phyloP scores from a whole-genome alignment of 2,329 filamentous ascomycete genomes.

The Leptographium wingfieldii region DNA sequence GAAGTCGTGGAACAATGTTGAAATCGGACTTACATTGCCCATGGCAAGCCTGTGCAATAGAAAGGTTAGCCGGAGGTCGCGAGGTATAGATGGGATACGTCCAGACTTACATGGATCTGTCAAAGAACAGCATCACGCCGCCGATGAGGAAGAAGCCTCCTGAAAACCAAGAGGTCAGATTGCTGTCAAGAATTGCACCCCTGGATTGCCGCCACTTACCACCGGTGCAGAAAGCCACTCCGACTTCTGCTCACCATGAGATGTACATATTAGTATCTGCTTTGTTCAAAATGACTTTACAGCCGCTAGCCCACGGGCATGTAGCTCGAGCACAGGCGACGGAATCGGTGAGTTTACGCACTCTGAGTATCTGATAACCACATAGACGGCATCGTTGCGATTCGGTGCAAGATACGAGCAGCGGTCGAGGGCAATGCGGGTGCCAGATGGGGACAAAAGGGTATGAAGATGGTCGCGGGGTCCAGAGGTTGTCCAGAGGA shows the following conservation, averaged over 20 bases:
- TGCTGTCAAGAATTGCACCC: background rate
- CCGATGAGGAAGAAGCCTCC: constrained; percentile 91
- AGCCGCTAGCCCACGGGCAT: background rate
- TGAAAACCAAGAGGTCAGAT: constrained; percentile 21
- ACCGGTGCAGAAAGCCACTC: constrained; percentile 93
- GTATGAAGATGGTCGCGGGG: background rate
- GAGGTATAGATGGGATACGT: background rate
- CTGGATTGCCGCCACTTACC: constrained; percentile 48
- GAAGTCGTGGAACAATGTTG: background rate
- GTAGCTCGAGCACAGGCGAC: background rate
- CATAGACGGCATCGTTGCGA: constrained; percentile 61
- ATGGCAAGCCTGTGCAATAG: constrained; percentile 62
- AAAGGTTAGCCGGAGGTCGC: background rate
- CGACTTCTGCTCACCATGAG: constrained; percentile 55
- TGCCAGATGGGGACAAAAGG: background rate
- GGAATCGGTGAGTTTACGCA: constrained; percentile 33
- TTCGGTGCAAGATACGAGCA: background rate
- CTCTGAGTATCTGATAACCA: constrained; percentile 95
- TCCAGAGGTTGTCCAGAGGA: background rate
- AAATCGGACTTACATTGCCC: constrained; percentile 63
- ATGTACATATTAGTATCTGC: background rate
- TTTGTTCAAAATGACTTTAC: background rate
- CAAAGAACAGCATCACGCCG: constrained; percentile 94
- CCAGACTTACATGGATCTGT: constrained; percentile 70
- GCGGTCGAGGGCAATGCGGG: background rate